phyloP scores from a whole-genome alignment of 75 land plant genomes.

The Pinus taeda region DNA sequence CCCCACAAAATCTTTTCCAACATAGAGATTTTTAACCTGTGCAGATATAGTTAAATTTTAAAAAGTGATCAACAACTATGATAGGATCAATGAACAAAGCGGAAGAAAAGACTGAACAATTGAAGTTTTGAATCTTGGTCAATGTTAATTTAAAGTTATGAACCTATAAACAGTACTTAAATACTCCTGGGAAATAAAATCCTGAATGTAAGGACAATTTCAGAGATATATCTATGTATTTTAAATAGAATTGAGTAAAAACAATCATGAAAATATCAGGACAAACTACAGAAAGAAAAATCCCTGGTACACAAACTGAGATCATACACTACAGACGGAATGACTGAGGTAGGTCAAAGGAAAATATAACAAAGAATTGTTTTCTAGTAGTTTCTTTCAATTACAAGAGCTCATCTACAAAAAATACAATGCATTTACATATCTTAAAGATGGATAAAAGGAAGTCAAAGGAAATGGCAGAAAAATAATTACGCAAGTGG shows the following conservation, averaged over 20 bases:
- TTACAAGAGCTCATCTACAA: too few species aligned
- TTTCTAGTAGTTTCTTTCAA: too few species aligned
- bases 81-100: neutral
- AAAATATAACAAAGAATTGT: too few species aligned
- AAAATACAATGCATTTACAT: too few species aligned
- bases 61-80: neutral
- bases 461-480: too few species aligned
- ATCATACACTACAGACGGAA: too few species aligned
- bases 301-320: too few species aligned
- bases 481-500: too few species aligned
- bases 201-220: neutral
- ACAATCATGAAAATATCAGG: neutral
- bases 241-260: neutral
- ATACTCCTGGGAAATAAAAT: neutral
- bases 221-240: neutral
- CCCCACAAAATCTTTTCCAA: constrained; percentile 84
- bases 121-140: neutral
- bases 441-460: too few species aligned
- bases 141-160: too few species aligned
- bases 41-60: neutral
- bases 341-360: too few species aligned
- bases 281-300: neutral
- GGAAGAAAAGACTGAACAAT: neutral
- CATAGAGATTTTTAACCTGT: constrained; percentile 84
- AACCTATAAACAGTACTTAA: too few species aligned